Evolutionary conservation across 208 protist genomes (phyloP).

Genomic region (Leishmania major): DNA sequence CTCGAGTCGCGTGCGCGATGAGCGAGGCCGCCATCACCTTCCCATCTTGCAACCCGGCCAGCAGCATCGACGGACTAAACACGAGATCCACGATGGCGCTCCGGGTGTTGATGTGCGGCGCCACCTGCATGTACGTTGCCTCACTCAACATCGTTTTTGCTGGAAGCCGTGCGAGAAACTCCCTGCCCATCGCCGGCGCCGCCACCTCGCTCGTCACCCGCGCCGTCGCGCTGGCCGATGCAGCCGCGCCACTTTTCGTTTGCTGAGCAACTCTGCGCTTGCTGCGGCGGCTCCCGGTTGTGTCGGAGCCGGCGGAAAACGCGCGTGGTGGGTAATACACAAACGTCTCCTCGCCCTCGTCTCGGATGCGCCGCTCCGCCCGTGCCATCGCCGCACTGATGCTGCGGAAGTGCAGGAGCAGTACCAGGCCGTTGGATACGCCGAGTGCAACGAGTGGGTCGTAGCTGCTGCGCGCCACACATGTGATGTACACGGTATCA

Average conservation of each 20-base stretch:
- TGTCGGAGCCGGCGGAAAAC: background rate
- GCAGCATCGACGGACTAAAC: constrained; percentile 84
- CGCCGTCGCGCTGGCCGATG: constrained; percentile 9
- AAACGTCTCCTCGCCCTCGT: constrained; percentile 44
- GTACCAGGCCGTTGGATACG: constrained; percentile 53
- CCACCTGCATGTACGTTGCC: constrained; percentile 49
- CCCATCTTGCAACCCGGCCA: constrained; percentile 76
- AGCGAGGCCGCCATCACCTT: constrained; percentile 75
- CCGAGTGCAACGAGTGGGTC: constrained; percentile 82
- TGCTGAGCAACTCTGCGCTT: constrained; percentile 3
- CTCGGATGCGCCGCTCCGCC: constrained; percentile 18
- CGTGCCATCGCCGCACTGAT: constrained; percentile 26
- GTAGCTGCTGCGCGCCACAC: constrained; percentile 59
- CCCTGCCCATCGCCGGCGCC: constrained; percentile 15
- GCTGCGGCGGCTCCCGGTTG: background rate
- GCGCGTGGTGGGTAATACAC: constrained; percentile 27
- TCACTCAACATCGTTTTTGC: constrained; percentile 30
- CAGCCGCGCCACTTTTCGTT: background rate
- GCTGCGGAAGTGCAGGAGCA: constrained; percentile 53
- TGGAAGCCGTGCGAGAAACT: constrained; percentile 20
- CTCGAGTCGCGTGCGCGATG: constrained; percentile 47
- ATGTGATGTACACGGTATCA: constrained; percentile 38
- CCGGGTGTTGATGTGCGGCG: constrained; percentile 33
- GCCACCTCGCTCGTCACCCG: constrained; percentile 4
- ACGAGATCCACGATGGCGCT: constrained; percentile 56